Conservation (phyloP, 306 rosid species). For the Urtica urens region DNA sequence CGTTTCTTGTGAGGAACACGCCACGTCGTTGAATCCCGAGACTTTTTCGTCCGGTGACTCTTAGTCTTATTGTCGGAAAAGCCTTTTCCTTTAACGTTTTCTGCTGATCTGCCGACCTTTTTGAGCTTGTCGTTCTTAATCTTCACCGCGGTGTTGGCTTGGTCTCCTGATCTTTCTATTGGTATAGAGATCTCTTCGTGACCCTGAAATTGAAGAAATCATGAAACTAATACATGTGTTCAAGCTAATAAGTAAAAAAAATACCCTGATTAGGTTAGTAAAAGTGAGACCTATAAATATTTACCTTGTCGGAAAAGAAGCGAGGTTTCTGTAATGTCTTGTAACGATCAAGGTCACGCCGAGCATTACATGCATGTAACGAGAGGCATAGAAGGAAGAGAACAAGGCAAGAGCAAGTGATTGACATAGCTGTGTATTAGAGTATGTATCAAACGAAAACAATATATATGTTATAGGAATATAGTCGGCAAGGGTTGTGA, state of each 20-base stretch:
- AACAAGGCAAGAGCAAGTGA: conserved; percentile 18
- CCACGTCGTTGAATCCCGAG: conserved; percentile 35
- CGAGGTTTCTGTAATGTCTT: conserved; percentile 11
- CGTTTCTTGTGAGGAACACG: conserved; percentile 42
- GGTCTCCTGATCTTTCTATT: not conserved
- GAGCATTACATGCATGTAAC: conserved; percentile 54
- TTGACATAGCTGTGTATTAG: conserved; percentile 30
- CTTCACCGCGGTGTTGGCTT: not conserved
- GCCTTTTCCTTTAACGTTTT: conserved; percentile 8
- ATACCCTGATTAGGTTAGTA: not conserved
- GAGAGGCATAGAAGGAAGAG: conserved; percentile 45
- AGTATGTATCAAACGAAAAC: too few species aligned
- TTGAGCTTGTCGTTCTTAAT: not conserved
- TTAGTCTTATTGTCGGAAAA: not conserved
- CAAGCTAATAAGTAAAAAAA: not conserved
- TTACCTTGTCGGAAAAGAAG: conserved; percentile 29
- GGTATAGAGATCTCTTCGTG: conserved; percentile 10
- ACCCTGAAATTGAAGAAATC: conserved; percentile 22
- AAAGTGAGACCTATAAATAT: not conserved
- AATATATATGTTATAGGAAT: too few species aligned
- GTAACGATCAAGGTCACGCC: conserved; percentile 15
- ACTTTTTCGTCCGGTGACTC: not conserved
- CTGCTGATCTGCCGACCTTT: not conserved
- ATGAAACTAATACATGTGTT: not conserved
- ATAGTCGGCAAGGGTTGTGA: too few species aligned